Base-by-base conservation (phyloP, 176 grass and related monocot species). In the Aechmea fasciata region DNA sequence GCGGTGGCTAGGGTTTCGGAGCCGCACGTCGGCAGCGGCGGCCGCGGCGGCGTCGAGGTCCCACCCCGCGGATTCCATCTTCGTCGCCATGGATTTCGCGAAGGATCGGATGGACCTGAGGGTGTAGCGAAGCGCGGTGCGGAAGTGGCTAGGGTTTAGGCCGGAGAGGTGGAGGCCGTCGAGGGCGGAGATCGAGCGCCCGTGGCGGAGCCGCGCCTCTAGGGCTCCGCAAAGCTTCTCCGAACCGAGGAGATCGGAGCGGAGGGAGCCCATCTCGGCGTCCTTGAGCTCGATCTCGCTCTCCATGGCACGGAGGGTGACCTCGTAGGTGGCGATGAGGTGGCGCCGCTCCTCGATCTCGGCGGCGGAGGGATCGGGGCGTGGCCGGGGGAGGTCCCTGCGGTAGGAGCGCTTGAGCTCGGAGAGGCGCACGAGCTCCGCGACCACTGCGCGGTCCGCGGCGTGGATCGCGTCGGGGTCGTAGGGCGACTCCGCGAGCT, bases 31-130 rank as follows among this genome's bases (percentile, higher is more conserved):
- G 19, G 71, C 28, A 49, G 47, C 18, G 29, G 62, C 57, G 8
- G 55, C 71, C 49, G 71, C 71, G 9, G 71, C 33, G 6, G 71
- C 71, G 48, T 49, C 18, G 23, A 73, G 71, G 29, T 73, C 71
- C 71, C 71, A 73, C 1, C 71, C 55, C 13, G 71, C 29, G 20
- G 71, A 57, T 12, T 73, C 14, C 71, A 73, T 73, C 47, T 61
- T 57, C 29, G 59, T 73, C 10, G 19, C 15, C 71, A 73, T 22
- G 13, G 48, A 6, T 20, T 73, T 73, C 18, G 57, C 26, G 47
- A 73, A 73, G 33, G 52, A 57, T 48, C 23, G 53, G 57, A 73
- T 73, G 55, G 54, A 73, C 49, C 62, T 57, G 55, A 61, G 57
- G 28, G 53, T 20, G 3, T 26, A 20, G 11, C 53, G 52, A 48